Conservation (phyloP, 2,329 filamentous ascomycete genomes). For the Geosmithia putterillii region DNA sequence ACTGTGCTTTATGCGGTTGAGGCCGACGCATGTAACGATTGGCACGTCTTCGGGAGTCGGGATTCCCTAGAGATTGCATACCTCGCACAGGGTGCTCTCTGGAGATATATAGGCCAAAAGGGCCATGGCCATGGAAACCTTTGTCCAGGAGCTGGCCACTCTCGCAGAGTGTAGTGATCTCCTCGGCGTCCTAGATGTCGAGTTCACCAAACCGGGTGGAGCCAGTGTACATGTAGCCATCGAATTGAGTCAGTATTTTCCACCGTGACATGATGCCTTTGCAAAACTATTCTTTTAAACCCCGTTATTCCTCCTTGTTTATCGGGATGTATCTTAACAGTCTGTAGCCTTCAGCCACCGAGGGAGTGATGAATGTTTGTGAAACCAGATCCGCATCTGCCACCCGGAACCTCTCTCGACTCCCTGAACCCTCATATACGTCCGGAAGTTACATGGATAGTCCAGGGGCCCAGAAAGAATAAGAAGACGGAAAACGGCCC, state of each 20-base stretch:
- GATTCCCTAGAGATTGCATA: constrained; percentile 17
- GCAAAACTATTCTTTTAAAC: background rate
- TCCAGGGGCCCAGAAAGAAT: background rate
- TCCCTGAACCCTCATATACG: background rate
- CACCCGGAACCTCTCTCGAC: background rate
- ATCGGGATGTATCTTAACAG: no score
- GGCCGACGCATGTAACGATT: constrained; percentile 21
- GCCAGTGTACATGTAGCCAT: constrained; percentile 18
- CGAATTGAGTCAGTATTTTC: constrained; percentile 20
- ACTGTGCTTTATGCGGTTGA: constrained; percentile 24
- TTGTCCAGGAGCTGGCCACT: constrained; percentile 13
- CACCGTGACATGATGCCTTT: constrained; percentile 5
- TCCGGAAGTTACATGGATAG: background rate
- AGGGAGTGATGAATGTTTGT: constrained; percentile 1
- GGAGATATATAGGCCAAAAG: constrained; percentile 9
- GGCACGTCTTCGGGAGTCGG: constrained; percentile 18
- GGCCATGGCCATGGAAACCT: constrained; percentile 15
- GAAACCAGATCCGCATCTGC: background rate
- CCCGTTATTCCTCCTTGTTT: no score
- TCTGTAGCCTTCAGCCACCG: background rate
- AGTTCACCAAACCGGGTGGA: constrained; percentile 20
- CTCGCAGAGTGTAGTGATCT: constrained; percentile 14
- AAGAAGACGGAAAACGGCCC: background rate
- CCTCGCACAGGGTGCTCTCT: constrained; percentile 14
- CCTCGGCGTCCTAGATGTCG: constrained; percentile 10